Evolutionary conservation across 2,329 filamentous ascomycete species (phyloP), one percentile per base, ranked within the genome.

Genomic region (Chrysoporthe deuterocubensis): DNA sequence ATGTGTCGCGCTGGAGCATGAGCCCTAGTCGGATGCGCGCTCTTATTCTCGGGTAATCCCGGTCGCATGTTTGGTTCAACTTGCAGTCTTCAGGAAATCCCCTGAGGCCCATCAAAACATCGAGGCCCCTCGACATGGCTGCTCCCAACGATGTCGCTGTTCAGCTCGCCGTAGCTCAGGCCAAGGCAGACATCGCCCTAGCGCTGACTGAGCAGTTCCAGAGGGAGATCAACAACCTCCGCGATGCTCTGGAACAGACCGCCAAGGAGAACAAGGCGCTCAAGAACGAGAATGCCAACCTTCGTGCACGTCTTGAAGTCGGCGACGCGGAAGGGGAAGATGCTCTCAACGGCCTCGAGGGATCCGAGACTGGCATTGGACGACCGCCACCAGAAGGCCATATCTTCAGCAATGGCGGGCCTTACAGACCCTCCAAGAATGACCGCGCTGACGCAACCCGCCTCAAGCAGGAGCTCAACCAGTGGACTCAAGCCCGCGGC

Each of bases 151-250:
- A 64, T 18, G n/a, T 52, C 34, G 62, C 62, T 37, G 40, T 56
- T 21, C 48, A 64, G 37, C 16, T 64, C 13, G 62, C 50, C 48
- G 62, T 64, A 32, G 67, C 67, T 11, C 58, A 62, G 48, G 67
- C 59, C 62, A 69, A 69, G 57, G 67, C 67, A 57, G 67, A 69
- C 26, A 60, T 69, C 13, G 67, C 67, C 4, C 61, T 69, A 14
- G 63, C 62, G 16, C 64, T 69, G 14, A 67, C 67, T 2, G 62
- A 69, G 40, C 67, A 69, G 50, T 69, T 69, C 48, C 67, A 69
- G 61, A 58, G 32, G n/a, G 67, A 69, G 40, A 50, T 69, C 64
- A 69, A 67, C 34, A 62, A 34, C 64, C 65, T 69, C 16, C 67
- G 67, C 43, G 60, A 69, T 42, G 67, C 67, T 16, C 64, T 69